Percentiles rank a stretch among this genome's conserved stretches.
These are phyloP conservation scores for Exophiala oligosperma DNA, from an alignment of 2,329 filamentous ascomycete species.

Conservation along the genomic window DNA sequence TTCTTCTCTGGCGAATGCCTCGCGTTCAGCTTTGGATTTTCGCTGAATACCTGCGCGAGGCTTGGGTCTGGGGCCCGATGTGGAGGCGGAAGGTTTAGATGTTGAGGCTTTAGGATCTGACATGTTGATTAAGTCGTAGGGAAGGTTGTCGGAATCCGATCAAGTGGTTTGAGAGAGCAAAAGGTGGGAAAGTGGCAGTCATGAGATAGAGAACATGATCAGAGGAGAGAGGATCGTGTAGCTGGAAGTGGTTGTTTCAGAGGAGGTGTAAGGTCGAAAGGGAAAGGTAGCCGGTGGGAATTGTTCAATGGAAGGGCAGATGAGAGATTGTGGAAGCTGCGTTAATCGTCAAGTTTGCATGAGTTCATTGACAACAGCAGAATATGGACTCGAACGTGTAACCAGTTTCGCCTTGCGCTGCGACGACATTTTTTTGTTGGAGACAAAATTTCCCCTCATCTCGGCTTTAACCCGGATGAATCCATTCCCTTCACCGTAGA, in stretches of 20 bases:
- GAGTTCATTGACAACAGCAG: background rate
- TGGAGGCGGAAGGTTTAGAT: slow-evolving; percentile 9
- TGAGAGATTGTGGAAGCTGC: background rate
- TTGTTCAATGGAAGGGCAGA: background rate
- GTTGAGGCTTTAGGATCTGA: slow-evolving; percentile 4
- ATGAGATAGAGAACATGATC: slow-evolving; percentile 1
- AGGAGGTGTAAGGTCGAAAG: background rate
- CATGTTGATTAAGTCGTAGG: background rate
- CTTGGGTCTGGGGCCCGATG: slow-evolving; percentile 10
- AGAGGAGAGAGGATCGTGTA: background rate
- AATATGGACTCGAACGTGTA: background rate
- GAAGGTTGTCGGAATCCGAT: background rate
- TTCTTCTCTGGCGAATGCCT: slow-evolving; percentile 28
- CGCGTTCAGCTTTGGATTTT: slow-evolving; percentile 29
- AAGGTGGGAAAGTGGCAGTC: background rate
- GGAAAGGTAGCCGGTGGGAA: background rate
- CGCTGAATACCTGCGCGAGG: slow-evolving; percentile 28
- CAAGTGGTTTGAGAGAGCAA: too few relatives aligned
- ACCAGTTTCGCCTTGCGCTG: background rate
- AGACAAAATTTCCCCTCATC: slow-evolving; percentile 1
- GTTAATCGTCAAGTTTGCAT: background rate
- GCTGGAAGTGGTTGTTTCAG: background rate
- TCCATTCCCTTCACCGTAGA: too few relatives aligned
- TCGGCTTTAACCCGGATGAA: background rate
- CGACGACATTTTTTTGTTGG: slow-evolving; percentile 5